phyloP scores from a whole-genome alignment of 2,329 filamentous ascomycete genomes.

The Aphanocladium album region DNA sequence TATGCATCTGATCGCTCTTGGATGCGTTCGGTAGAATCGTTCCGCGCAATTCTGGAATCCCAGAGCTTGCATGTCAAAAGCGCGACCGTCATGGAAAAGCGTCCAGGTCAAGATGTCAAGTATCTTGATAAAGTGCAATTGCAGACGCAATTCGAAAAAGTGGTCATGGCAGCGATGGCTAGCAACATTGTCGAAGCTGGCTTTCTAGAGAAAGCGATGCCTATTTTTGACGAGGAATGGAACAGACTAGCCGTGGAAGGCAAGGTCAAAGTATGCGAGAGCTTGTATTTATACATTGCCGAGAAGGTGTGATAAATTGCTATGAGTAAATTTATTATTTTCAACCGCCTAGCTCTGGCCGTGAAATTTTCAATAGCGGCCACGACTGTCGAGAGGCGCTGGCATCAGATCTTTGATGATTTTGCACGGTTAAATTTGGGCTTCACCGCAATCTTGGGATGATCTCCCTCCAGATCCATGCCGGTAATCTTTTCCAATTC shows the following conservation, averaged over 20 bases:
- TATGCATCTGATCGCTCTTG: slow-evolving; percentile 16
- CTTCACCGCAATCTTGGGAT: slow-evolving; percentile 45
- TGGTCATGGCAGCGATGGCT: neutral
- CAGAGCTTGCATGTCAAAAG: slow-evolving; percentile 25
- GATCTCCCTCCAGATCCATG: slow-evolving; percentile 52
- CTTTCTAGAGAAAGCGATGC: slow-evolving; percentile 20
- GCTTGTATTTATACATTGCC: slow-evolving; percentile 20
- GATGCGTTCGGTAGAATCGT: slow-evolving; percentile 5
- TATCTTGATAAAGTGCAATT: slow-evolving; percentile 14
- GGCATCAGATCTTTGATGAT: slow-evolving; percentile 37
- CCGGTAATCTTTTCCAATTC: slow-evolving; percentile 74
- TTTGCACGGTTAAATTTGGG: slow-evolving; percentile 29
- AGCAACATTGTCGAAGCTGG: neutral
- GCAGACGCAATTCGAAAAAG: neutral
- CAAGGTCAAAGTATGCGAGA: slow-evolving; percentile 21
- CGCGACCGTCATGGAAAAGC: slow-evolving; percentile 22
- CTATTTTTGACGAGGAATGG: slow-evolving; percentile 28
- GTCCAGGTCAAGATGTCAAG: slow-evolving; percentile 19
- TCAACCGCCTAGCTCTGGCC: too few relatives aligned
- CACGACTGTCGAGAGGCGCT: too few relatives aligned
- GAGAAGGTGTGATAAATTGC: neutral
- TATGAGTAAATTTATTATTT: slow-evolving; percentile 16
- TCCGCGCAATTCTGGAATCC: slow-evolving; percentile 22
- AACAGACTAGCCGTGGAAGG: slow-evolving; percentile 24
- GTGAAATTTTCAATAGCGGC: too few relatives aligned